A percentile compares a stretch with the other conserved stretches of the same genome.
Conservation (phyloP, 2,329 filamentous ascomycete genomes). For the Colletotrichum liriopes region DNA sequence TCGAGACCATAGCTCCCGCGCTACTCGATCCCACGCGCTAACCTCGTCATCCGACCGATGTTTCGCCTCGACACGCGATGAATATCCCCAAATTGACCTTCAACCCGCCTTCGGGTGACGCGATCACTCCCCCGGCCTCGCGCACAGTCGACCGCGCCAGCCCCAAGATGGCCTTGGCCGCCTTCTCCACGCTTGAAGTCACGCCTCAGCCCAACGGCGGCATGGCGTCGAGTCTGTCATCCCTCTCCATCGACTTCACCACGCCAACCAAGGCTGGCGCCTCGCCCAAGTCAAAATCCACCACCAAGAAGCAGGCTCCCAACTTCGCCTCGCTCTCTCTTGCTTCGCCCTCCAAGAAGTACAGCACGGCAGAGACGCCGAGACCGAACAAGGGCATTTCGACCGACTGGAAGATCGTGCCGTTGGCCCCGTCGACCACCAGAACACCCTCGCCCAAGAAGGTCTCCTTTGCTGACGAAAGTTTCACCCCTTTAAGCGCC, state of each 20-base stretch:
- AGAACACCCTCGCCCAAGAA: slow-evolving; percentile 34
- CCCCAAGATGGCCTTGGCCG: slow-evolving; percentile 25
- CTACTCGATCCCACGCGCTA: slow-evolving; percentile 5
- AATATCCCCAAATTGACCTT: slow-evolving; percentile 7
- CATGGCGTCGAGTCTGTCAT: slow-evolving; percentile 3
- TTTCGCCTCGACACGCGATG: slow-evolving; percentile 1
- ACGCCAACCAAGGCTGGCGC: slow-evolving; percentile 34
- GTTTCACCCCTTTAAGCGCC: slow-evolving; percentile 9
- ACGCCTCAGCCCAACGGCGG: slow-evolving; percentile 13
- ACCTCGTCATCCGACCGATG: slow-evolving; percentile 13
- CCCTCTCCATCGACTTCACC: slow-evolving; percentile 25
- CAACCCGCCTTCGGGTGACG: slow-evolving; percentile 21
- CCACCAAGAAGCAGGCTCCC: slow-evolving; percentile 28
- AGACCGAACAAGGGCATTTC: slow-evolving; percentile 2
- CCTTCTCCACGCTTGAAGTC: slow-evolving; percentile 11
- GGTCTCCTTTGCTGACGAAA: slow-evolving; percentile 33
- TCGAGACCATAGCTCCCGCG: slow-evolving; percentile 23
- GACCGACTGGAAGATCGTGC: neutral
- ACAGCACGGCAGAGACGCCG: slow-evolving; percentile 30
- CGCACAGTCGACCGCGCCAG: slow-evolving; percentile 11
- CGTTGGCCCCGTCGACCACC: neutral
- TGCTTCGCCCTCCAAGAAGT: slow-evolving; percentile 11
- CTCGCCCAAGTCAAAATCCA: slow-evolving; percentile 31
- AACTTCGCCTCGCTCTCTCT: slow-evolving; percentile 19
- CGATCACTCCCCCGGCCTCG: neutral